Evolutionary conservation across 305 asterid species (phyloP).

Genomic region (Fraxinus floribunda): DNA sequence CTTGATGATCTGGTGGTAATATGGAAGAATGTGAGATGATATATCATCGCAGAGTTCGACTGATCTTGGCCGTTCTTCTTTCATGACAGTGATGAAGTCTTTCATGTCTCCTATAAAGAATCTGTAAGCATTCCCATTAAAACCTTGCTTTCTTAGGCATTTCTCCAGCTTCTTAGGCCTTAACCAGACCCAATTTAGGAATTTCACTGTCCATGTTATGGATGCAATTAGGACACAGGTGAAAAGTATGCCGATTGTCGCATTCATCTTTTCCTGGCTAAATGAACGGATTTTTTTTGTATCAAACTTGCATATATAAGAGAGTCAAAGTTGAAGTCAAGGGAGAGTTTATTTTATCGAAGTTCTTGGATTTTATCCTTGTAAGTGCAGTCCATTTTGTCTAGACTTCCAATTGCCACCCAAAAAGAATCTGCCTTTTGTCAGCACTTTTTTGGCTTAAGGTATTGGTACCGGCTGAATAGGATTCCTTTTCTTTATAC

Average conservation of each 20-base stretch:
- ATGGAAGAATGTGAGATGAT: conserved; percentile 37
- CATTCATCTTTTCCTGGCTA: conserved; percentile 10
- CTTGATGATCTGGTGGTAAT: conserved; percentile 26
- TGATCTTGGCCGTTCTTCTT: conserved; percentile 16
- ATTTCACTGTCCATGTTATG: conserved; percentile 23
- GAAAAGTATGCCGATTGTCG: conserved; percentile 7
- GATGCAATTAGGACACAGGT: conserved; percentile 8
- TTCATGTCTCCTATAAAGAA: conserved; percentile 44
- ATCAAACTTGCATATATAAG: not conserved
- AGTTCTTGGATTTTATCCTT: not conserved
- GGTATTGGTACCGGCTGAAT: not conserved
- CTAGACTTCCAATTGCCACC: not conserved
- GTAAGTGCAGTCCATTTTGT: not conserved
- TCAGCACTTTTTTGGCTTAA: not conserved
- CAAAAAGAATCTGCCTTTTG: not conserved
- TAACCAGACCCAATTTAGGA: conserved; percentile 50
- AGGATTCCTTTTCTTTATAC: not conserved
- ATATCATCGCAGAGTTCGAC: conserved; percentile 32
- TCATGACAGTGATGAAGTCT: conserved; percentile 24
- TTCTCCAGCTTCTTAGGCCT: conserved; percentile 45
- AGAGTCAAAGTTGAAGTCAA: not conserved
- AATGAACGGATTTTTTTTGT: not conserved
- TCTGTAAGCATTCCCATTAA: conserved; percentile 42
- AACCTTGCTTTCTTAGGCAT: conserved; percentile 37
- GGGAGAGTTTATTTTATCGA: not conserved